Conservation (phyloP, 1,284 basidiomycete genomes). For the Anthracocystis setariae region DNA sequence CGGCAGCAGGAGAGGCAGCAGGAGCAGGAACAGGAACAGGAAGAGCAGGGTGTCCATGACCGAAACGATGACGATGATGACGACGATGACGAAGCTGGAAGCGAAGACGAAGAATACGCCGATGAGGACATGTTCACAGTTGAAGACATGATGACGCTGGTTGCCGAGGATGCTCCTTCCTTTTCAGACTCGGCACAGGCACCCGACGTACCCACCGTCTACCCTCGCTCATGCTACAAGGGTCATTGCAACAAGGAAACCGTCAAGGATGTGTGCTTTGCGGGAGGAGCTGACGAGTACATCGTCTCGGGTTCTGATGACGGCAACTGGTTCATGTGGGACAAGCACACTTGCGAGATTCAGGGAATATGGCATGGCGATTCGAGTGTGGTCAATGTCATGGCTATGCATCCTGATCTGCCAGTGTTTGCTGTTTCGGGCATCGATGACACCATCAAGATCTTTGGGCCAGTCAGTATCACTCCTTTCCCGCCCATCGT, state of each 20-base stretch:
- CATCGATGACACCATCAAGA: slow-evolving; percentile 87
- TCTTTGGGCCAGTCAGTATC: slow-evolving; percentile 74
- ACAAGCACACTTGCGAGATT: slow-evolving; percentile 37
- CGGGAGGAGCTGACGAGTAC: slow-evolving; percentile 80
- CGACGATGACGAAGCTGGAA: slow-evolving; percentile 1
- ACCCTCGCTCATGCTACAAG: slow-evolving; percentile 76
- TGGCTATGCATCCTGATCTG: slow-evolving; percentile 82
- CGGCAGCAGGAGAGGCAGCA: too few species aligned
- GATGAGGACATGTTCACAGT: slow-evolving; percentile 14
- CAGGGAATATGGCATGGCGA: slow-evolving; percentile 53
- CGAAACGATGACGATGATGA: not conserved
- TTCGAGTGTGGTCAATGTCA: slow-evolving; percentile 75
- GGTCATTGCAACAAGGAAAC: slow-evolving; percentile 87
- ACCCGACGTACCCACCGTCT: slow-evolving; percentile 71
- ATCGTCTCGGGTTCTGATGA: slow-evolving; percentile 90
- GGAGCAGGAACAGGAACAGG: too few species aligned
- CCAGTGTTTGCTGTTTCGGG: slow-evolving; percentile 87
- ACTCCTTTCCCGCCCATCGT: slow-evolving; percentile 13
- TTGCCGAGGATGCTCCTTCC: slow-evolving; percentile 5
- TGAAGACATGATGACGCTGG: slow-evolving; percentile 12
- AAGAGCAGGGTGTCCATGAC: not conserved
- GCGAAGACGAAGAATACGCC: too few species aligned
- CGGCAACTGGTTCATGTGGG: slow-evolving; percentile 76
- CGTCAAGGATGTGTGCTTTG: slow-evolving; percentile 89
- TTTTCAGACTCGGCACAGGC: not conserved